Evolutionary conservation across 148 eudicot species (phyloP).

Genomic region (Amaranthus hypochondriacus): DNA sequence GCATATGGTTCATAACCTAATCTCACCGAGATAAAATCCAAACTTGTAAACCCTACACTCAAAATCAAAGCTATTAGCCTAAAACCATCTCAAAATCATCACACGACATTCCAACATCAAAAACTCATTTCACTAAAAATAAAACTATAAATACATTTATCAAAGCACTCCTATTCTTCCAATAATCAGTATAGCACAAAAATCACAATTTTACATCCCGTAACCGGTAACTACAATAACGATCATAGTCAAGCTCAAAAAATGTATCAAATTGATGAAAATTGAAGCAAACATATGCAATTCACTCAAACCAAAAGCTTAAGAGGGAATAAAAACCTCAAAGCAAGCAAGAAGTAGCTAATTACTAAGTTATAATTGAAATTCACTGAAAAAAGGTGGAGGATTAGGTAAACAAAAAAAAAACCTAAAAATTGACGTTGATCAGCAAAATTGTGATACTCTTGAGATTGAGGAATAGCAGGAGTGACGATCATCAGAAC

Average conservation of each 20-base stretch:
- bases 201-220: neutral
- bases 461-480: slow-evolving; percentile 73
- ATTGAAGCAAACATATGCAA: neutral
- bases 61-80: neutral
- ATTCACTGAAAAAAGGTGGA: neutral
- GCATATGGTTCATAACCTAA: too few relatives aligned
- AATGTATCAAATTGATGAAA: neutral
- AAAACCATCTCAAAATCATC: neutral
- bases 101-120: too few relatives aligned
- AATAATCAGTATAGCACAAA: too few relatives aligned
- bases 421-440: slow-evolving; percentile 64
- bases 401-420: neutral
- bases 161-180: too few relatives aligned
- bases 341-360: neutral
- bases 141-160: too few relatives aligned
- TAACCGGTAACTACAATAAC: neutral
- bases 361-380: neutral
- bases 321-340: neutral
- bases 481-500: slow-evolving; percentile 82
- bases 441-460: slow-evolving; percentile 84
- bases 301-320: neutral
- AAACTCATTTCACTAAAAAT: too few relatives aligned
- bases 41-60: too few relatives aligned
- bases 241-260: neutral
- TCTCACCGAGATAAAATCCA: too few relatives aligned